Conservation (phyloP, 768 basidiomycete genomes). For the Pleurotus tuoliensis region DNA sequence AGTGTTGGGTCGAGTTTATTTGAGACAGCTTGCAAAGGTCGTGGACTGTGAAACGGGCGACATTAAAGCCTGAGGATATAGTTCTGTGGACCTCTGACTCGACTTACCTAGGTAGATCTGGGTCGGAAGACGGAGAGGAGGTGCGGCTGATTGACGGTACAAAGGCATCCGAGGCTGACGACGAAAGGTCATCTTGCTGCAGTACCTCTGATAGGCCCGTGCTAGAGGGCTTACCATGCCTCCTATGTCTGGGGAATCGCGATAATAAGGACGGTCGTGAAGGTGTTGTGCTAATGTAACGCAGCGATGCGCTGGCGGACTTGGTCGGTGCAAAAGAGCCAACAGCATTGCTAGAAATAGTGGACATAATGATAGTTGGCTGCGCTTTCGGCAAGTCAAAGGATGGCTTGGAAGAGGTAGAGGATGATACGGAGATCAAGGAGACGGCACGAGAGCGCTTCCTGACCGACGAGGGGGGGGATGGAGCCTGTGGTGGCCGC, state of each 20-base stretch:
- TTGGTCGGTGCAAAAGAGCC: slow-evolving; percentile 38
- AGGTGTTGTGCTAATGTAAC: background rate
- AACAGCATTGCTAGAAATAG: slow-evolving; percentile 23
- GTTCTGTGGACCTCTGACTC: slow-evolving; percentile 7
- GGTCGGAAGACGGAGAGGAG: slow-evolving; percentile 20
- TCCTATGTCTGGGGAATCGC: background rate
- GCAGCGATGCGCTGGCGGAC: slow-evolving; percentile 28
- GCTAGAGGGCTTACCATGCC: slow-evolving; percentile 2
- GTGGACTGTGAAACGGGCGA: slow-evolving; percentile 10
- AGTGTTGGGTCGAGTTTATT: slow-evolving; percentile 43
- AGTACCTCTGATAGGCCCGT: background rate
- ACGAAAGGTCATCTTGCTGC: no score
- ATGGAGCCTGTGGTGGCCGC: slow-evolving; percentile 54
- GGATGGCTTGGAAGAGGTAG: slow-evolving; percentile 14
- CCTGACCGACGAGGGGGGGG: slow-evolving; percentile 72
- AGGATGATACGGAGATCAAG: slow-evolving; percentile 20
- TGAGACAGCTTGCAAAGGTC: slow-evolving; percentile 7
- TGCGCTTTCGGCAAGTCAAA: slow-evolving; percentile 18
- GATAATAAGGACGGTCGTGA: background rate
- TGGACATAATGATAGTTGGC: slow-evolving; percentile 17
- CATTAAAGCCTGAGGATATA: slow-evolving; percentile 3
- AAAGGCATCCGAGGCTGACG: background rate
- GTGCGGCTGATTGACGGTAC: slow-evolving; percentile 41
- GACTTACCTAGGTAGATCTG: slow-evolving; percentile 1
- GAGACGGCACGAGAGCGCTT: slow-evolving; percentile 13